These are phyloP conservation scores for Pythium aquatile DNA, from an alignment of 352 stramenopile genomes.

Conservation along the genomic window DNA sequence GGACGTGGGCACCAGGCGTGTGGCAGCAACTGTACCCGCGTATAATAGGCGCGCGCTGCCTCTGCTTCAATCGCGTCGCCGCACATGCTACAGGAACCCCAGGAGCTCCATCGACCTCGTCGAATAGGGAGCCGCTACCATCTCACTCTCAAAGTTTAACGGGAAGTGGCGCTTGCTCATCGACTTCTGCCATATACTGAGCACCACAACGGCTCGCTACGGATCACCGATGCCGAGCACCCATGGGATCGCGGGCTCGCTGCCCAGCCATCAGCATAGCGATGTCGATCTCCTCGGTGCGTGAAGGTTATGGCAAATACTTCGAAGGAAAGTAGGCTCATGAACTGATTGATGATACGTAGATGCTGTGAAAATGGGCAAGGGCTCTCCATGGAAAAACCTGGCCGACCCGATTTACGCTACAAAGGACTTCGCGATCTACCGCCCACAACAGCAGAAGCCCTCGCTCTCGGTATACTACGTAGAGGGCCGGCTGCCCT, in stretches of 20 bases:
- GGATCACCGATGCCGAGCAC: background rate
- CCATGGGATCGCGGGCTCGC: conserved; percentile 14
- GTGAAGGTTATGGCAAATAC: background rate
- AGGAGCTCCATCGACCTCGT: no score
- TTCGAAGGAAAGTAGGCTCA: background rate
- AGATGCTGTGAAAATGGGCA: conserved; percentile 71
- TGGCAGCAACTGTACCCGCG: no score
- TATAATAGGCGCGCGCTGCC: no score
- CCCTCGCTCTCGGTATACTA: conserved; percentile 70
- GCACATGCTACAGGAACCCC: background rate
- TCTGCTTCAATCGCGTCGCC: conserved; percentile 8
- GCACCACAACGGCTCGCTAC: no score
- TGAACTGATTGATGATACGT: background rate
- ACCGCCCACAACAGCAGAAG: conserved; percentile 44
- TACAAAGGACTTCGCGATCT: conserved; percentile 75
- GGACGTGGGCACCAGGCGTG: background rate
- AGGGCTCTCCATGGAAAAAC: conserved; percentile 58
- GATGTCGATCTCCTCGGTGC: conserved; percentile 27
- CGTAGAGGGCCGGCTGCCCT: conserved; percentile 67
- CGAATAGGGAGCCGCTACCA: no score
- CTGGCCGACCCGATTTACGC: conserved; percentile 67
- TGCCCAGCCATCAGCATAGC: background rate
- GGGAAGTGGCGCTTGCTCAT: no score
- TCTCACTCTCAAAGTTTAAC: no score
- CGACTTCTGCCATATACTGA: no score